Base-by-base conservation (phyloP, 805 yeast species). In the Lipomyces kockii region DNA sequence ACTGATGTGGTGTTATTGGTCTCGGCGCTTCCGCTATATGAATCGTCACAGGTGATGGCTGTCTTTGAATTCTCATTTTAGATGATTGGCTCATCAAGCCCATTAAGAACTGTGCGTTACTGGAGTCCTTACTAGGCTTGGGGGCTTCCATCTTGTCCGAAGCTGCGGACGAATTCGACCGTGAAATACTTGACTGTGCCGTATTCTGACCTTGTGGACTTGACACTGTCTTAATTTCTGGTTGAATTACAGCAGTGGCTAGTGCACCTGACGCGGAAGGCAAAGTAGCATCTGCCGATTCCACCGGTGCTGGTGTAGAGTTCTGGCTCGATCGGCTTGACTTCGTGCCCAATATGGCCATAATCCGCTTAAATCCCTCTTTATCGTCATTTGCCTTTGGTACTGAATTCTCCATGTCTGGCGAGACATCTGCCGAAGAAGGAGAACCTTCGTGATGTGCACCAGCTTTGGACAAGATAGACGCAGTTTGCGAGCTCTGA, bases 301-400 rank as follows among this genome's bases (percentile, higher is more conserved):
- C 35, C 20, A 61, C 32, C 11, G 59, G 29, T n/a, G n/a, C 55
- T 14, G 55, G 55, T 29, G 64, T n/a, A 8, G 46, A 12, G 59
- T 29, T 43, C 22, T 22, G 29, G 46, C 64, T 63, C 12, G 62
- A 29, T 43, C 58, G 37, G 8, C 51, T 12, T 9, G 66, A 27
- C 53, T 57, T 61, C 3, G 58, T 66, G 4, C 73, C 77, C 46
- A 76, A 72, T 71, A 74, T 73, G 4, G 72, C 72, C 75, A 76
- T 72, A 34, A 76, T 75, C 11, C 78, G 67, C 61, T 74, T 71
- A 62, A 76, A 76, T n/a, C 78, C 79, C 35, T 74, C 73, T 59
- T 69, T 73, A 55, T 76, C 79, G 3, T 74, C 72, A 37, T 62
- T 68, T 11, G 58, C 9, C 35, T 6, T 9, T 51, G 29, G 46